Evolutionary conservation across 2,329 filamentous ascomycete species (phyloP), one percentile per base, ranked within the genome.

Genomic region (Dactylellina sp.): DNA sequence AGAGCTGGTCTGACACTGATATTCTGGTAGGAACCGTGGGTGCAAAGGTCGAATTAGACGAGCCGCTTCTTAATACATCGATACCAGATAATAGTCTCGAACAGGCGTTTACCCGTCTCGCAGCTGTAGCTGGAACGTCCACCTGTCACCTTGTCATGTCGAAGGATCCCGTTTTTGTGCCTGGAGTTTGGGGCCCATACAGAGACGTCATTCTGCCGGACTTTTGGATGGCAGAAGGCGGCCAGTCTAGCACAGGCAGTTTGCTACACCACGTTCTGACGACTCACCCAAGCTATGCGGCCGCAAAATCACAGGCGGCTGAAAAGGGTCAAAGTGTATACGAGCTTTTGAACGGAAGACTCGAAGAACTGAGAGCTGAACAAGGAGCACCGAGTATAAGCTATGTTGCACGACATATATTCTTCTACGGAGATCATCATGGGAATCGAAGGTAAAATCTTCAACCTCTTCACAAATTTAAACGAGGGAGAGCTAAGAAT

Each of bases 111-210:
- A 93, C 90, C 37, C 91, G 95, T 61, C 86, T 99, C 37, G 95
- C 95, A 1, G 93, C 93, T 16, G 95, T 99, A 2, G 95, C 95
- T 0, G 95, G 95, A 75, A 99, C 95, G 2, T 98, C 95, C 0
- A 99, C 95, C 14, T 99, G 95, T 82, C 95, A 99, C 82, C 84
- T 99, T 63, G 95, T 93, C 81, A 96, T 99, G 91, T 97, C 93
- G 6, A 90, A 89, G 77, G 88, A 96, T 39, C 91, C 95, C 0
- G 91, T 98, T 24, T 99, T 99, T 80, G 95, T 97, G 11, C 88
- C 91, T 57, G 95, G 95, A 37, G 93, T 99, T 22, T 99, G 95
- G 95, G 95, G 95, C 0, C 95, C 95, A 0, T 99, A 99, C 83
- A 87, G 93, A 70, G 95, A 99, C 80, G 95, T 97, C 3, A 86